These are phyloP conservation scores for Phytophthora constricta DNA, from an alignment of 352 stramenopile species.

Conservation along the genomic window DNA sequence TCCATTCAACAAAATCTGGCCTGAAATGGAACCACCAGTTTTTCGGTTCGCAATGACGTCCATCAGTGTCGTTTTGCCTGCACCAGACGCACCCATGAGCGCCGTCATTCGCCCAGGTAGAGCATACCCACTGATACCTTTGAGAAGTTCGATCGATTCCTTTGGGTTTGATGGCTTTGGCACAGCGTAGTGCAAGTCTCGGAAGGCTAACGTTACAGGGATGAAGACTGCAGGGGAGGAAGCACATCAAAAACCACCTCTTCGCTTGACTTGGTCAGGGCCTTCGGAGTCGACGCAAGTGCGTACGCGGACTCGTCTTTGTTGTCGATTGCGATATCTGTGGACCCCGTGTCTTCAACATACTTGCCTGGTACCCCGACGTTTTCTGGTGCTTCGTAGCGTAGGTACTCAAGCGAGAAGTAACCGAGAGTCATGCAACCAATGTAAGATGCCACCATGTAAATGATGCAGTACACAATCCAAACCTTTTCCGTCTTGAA, in stretches of 20 bases:
- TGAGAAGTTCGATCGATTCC: slow-evolving; percentile 24
- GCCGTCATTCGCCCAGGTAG: slow-evolving; percentile 41
- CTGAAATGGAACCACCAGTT: slow-evolving; percentile 50
- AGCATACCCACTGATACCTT: slow-evolving; percentile 27
- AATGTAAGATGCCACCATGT: slow-evolving; percentile 42
- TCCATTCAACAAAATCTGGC: slow-evolving; percentile 24
- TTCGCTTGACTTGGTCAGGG: slow-evolving; percentile 3
- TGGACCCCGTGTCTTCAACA: not conserved
- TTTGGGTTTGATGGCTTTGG: slow-evolving; percentile 29
- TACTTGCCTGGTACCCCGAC: slow-evolving; percentile 9
- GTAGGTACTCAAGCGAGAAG: slow-evolving; percentile 46
- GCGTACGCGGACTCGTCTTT: slow-evolving; percentile 19
- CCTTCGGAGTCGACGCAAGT: slow-evolving; percentile 26
- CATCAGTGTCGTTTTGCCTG: slow-evolving; percentile 89
- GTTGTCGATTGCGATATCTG: not conserved
- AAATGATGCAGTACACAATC: slow-evolving; percentile 42
- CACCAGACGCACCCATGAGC: slow-evolving; percentile 59
- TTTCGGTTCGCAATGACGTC: slow-evolving; percentile 93
- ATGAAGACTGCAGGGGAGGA: slow-evolving; percentile 17
- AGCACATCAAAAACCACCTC: slow-evolving; percentile 23
- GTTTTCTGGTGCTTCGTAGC: slow-evolving; percentile 39
- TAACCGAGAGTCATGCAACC: slow-evolving; percentile 39
- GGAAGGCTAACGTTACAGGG: slow-evolving; percentile 30
- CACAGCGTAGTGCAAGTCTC: slow-evolving; percentile 29
- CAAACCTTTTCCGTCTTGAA: slow-evolving; percentile 48